Conservation (phyloP, 352 stramenopile genomes). For the Phytopythium helicoides region DNA sequence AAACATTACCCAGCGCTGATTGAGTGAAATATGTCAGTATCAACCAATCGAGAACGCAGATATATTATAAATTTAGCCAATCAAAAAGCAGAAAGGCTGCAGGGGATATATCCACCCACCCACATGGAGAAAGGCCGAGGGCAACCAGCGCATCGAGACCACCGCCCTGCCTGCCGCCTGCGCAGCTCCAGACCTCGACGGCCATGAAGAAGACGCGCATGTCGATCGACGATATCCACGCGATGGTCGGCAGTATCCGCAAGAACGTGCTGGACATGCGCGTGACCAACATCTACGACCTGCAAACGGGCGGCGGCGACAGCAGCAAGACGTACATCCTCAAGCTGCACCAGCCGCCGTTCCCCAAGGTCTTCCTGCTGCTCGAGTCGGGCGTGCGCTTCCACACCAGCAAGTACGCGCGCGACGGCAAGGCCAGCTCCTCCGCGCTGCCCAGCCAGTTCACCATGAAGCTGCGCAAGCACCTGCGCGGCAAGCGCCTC, state of each 20-base stretch:
- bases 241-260: conserved; percentile 82
- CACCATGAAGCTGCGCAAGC: conserved; percentile 98
- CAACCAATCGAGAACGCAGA: no score
- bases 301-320: conserved; percentile 81
- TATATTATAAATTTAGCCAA: no score
- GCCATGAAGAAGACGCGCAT: conserved; percentile 86
- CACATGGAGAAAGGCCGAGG: no score
- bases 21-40: no score
- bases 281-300: conserved; percentile 97
- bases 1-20: no score
- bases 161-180: no score
- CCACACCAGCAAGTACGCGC: conserved; percentile 92
- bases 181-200: no score
- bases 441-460: conserved; percentile 92
- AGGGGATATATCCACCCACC: no score
- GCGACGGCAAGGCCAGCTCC: conserved; percentile 45
- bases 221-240: conserved; percentile 87
- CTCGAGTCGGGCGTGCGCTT: conserved; percentile 97
- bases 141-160: no score
- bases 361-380: conserved; percentile 93
- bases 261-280: conserved; percentile 89
- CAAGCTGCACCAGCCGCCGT: conserved; percentile 89
- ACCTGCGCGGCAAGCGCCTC: conserved; percentile 93
- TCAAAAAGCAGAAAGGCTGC: no score
- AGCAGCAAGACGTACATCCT: conserved; percentile 91